Percentiles rank a stretch among this genome's conserved stretches.
These are phyloP conservation scores for Roridomyces roridus DNA, from an alignment of 768 basidiomycete species.

Conservation along the genomic window DNA sequence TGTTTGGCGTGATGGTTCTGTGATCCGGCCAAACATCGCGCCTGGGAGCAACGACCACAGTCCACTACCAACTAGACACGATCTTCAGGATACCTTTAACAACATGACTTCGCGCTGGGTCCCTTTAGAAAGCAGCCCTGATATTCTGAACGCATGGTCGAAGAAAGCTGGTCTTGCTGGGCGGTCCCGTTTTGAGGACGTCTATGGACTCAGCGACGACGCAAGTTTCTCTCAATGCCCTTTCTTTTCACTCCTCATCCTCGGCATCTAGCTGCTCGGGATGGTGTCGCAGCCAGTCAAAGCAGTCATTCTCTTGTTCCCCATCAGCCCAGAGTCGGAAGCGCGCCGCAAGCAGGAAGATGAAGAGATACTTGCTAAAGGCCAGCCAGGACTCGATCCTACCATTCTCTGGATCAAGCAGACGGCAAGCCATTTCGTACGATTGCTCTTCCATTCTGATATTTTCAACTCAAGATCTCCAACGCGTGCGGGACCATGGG, in stretches of 20 bases:
- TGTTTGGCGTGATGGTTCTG: too few relatives aligned
- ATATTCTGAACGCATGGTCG: constrained; percentile 70
- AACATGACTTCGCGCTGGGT: constrained; percentile 59
- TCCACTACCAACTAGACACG: too few relatives aligned
- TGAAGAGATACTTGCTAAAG: constrained; percentile 51
- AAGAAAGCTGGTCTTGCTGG: constrained; percentile 66
- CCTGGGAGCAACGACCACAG: too few relatives aligned
- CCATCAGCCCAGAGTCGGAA: constrained; percentile 60
- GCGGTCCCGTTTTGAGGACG: constrained; percentile 64
- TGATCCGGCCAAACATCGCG: too few relatives aligned
- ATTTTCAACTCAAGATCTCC: constrained; percentile 55
- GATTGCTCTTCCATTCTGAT: background rate
- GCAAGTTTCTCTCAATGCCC: constrained; percentile 10
- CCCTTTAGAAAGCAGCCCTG: constrained; percentile 79
- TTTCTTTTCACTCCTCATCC: background rate
- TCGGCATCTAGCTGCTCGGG: constrained; percentile 58
- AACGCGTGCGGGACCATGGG: constrained; percentile 93
- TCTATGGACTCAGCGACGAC: constrained; percentile 77
- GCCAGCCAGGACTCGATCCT: constrained; percentile 56
- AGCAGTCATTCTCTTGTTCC: constrained; percentile 89
- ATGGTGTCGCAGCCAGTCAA: constrained; percentile 78
- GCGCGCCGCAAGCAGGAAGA: constrained; percentile 66
- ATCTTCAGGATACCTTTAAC: background rate
- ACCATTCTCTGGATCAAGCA: constrained; percentile 90
- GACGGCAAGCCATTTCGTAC: constrained; percentile 57